A percentile compares a stretch with the other conserved stretches of the same genome.
These are phyloP conservation scores for Acaromyces ingoldii DNA, from an alignment of 1,284 basidiomycete genomes.

Conservation along the genomic window DNA sequence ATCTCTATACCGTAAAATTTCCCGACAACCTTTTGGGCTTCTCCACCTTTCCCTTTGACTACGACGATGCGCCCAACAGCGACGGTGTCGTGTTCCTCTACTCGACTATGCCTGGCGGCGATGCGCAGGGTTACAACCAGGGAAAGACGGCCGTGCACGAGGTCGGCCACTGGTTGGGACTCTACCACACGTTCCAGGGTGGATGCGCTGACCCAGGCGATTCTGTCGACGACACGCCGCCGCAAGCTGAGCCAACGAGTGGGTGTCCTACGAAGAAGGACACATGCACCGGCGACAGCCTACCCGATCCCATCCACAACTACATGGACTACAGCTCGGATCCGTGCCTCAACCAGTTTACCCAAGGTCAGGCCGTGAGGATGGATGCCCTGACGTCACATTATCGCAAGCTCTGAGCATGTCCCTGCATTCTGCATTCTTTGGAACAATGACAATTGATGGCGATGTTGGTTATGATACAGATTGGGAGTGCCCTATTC, in stretches of 20 bases:
- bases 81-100: constrained; percentile 58
- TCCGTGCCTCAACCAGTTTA: constrained; percentile 17
- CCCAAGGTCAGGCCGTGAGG: constrained; percentile 15
- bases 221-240: constrained; percentile 57
- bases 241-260: constrained; percentile 21
- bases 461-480: too few relatives aligned
- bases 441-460: too few relatives aligned
- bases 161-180: constrained; percentile 54
- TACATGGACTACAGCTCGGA: constrained; percentile 32
- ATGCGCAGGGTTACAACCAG: constrained; percentile 55
- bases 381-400: constrained; percentile 1
- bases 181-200: constrained; percentile 63
- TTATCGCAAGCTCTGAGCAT: too few relatives aligned
- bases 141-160: constrained; percentile 61
- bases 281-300: background rate
- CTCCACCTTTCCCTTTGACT: constrained; percentile 55
- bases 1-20: constrained; percentile 57
- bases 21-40: constrained; percentile 46
- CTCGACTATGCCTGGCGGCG: constrained; percentile 58
- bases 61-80: constrained; percentile 47
- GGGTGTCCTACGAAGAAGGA: constrained; percentile 27
- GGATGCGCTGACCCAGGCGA: constrained; percentile 59
- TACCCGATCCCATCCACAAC: constrained; percentile 12
- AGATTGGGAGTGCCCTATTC: too few relatives aligned
- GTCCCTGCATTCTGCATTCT: too few relatives aligned